Base-by-base conservation (phyloP, 139 green algal genomes). In the Chlorella vulgaris region DNA sequence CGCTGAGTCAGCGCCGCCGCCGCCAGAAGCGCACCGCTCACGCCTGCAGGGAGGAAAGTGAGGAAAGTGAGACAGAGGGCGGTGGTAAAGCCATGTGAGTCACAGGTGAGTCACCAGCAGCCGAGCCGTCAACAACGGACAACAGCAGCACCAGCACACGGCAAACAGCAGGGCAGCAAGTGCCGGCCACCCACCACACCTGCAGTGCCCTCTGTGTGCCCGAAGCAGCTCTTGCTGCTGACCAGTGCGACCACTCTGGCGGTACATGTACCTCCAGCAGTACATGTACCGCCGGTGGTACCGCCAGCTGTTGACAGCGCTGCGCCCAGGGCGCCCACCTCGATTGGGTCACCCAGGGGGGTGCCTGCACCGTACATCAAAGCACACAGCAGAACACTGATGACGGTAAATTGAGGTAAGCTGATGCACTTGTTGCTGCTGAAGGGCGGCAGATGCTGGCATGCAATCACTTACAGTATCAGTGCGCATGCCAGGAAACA, bases 11-110 rank as follows among this genome's bases (percentile, higher is more conserved):
- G 66, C 15, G 51, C 66, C 28, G 68, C 29, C 3, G 79, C 10
- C 0, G 87, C 92, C 43, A 91, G 78, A 39, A 96, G 87, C 62
- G 94, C 39, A 0, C 93, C 93, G 21, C 91, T 87, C 3, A 96
- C 53, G 36, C 89, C 89, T n/a, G n/a, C n/a, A n/a, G n/a, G n/a
- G n/a, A n/a, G n/a, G n/a, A n/a, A n/a, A 69, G 24, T 2, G 63
- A 24, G 63, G 28, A 38, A 3, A 36, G 29, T 22, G 13, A 38
- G 22, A 3, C 22, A 6, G 28, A 68, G n/a, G 62, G 29, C 47
- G 10, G 10, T n/a, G n/a, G 15, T 10, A 55, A 15, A 55, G 47
- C 13, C 47, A 15, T n/a, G 47, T 55, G 42, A 18, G n/a, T 28
- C n/a, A n/a, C n/a, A n/a, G n/a, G n/a, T n/a, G n/a, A n/a, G n/a